Conservation (phyloP, 441 rosid species). For the Syzygium syzygioides region DNA sequence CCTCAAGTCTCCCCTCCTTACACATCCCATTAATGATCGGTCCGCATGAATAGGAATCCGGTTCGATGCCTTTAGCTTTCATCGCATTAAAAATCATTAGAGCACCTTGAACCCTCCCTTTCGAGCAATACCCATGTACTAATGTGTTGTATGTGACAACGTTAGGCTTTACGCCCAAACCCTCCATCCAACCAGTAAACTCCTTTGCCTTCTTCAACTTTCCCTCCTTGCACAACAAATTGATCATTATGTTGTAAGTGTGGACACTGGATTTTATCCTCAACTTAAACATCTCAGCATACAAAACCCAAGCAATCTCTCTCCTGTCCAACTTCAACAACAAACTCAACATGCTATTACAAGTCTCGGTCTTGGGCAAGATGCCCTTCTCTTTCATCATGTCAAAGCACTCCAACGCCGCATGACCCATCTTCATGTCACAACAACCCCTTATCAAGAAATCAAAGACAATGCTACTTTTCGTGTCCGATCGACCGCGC, state of each 20-base stretch:
- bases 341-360: conserved; percentile 55
- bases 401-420: conserved; percentile 57
- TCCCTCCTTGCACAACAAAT: conserved; percentile 86
- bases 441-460: conserved; percentile 54
- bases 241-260: conserved; percentile 85
- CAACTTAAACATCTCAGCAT: conserved; percentile 88
- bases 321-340: conserved; percentile 47
- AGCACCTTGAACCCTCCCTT: conserved; percentile 68
- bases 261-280: conserved; percentile 60
- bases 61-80: conserved; percentile 54
- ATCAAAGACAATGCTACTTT: conserved; percentile 53
- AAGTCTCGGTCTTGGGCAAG: conserved; percentile 63
- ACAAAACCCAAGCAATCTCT: conserved; percentile 69
- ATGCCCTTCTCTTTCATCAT: conserved; percentile 61
- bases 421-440: conserved; percentile 48
- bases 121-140: conserved; percentile 63
- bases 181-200: conserved; percentile 57
- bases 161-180: conserved; percentile 61
- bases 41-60: conserved; percentile 67
- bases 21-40: conserved; percentile 75
- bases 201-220: conserved; percentile 83
- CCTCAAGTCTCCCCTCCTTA: conserved; percentile 58
- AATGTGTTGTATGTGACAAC: conserved; percentile 71
- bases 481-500: conserved; percentile 33
- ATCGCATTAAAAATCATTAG: conserved; percentile 48